Base-by-base conservation (phyloP, 129 eudicot species). In the Ambrosia trifida region DNA sequence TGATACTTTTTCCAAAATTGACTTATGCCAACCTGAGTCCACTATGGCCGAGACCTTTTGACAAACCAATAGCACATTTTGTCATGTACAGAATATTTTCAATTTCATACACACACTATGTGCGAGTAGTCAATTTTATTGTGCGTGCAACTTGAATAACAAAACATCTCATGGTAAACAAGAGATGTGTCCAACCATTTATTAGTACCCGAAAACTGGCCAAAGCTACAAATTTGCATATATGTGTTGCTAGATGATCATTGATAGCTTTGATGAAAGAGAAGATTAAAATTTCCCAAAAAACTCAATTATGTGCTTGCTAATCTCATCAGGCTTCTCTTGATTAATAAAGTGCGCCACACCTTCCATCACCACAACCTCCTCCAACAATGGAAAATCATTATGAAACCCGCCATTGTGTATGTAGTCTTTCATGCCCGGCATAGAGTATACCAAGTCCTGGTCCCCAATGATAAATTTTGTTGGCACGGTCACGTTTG, bases 271-370 rank as follows among this genome's bases (percentile, higher is more conserved):
- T 66, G 19, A 6, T 7, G 20, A 24, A 28, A 43, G 7, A 3
- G 10, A 57, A 40, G 44, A 13, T 75, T 56, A 91, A 60, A 85
- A 86, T 58, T 85, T 81, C 31, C 67, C 45, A 16, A 88, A 49
- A 74, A 88, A 92, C 36, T 74, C 84, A 8, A 52, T 19, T 32
- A 92, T 86, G 76, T 82, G 91, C 4, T 86, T 45, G 81, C 71
- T 89, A 28, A 85, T 69, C 50, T 84, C 91, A 44, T 83, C 80
- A 11, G 95, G 89, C 77, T 76, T 86, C 73, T 89, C 98, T 85
- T 89, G 81, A 17, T 85, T 78, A 31, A 83, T 54, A 41, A 86
- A 88, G 72, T 91, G 96, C 2, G 87, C 94, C 11, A 56, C 89
- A 18, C 86, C 96, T 81, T 86, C 73, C 72, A 92, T 47, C 54